Conservation (phyloP, 371 early-diverging fungal species). For the Haplosporangium sp. region DNA sequence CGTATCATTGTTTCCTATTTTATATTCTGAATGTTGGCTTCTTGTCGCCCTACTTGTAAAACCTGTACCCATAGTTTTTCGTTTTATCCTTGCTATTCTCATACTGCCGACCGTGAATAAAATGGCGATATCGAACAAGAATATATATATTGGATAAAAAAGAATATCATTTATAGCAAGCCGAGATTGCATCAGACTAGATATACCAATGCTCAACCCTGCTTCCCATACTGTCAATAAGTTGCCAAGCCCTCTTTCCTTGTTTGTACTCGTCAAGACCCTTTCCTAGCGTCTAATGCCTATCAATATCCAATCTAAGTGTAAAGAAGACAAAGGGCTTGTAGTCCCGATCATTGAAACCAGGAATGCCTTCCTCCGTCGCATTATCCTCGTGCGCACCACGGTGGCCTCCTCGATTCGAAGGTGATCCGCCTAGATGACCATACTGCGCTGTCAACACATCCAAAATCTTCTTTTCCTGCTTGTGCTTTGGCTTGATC, state of each 20-base stretch:
- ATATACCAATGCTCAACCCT: no score
- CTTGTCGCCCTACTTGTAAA: no score
- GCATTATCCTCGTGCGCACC: conserved; percentile 54
- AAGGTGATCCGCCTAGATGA: conserved; percentile 67
- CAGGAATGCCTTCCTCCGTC: conserved; percentile 71
- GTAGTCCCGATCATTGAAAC: conserved; percentile 87
- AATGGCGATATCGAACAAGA: no score
- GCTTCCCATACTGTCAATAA: neutral
- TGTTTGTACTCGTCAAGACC: neutral
- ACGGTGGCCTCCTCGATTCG: conserved; percentile 55
- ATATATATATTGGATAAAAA: no score
- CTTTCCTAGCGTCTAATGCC: conserved; percentile 56
- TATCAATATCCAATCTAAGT: conserved; percentile 66
- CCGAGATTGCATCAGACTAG: no score
- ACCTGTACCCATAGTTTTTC: no score
- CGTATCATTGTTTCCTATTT: no score
- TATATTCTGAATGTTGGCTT: no score
- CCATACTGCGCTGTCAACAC: conserved; percentile 76
- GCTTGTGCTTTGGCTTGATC: conserved; percentile 81
- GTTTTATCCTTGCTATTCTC: no score
- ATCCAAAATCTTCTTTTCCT: conserved; percentile 81
- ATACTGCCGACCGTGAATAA: no score
- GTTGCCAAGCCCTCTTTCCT: no score
- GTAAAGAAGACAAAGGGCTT: conserved; percentile 90
- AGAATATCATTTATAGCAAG: no score